A percentile compares a stretch with the other conserved stretches of the same genome.
These are phyloP conservation scores for Xylaria multiplex DNA, from an alignment of 2,329 filamentous ascomycete genomes.

Conservation along the genomic window DNA sequence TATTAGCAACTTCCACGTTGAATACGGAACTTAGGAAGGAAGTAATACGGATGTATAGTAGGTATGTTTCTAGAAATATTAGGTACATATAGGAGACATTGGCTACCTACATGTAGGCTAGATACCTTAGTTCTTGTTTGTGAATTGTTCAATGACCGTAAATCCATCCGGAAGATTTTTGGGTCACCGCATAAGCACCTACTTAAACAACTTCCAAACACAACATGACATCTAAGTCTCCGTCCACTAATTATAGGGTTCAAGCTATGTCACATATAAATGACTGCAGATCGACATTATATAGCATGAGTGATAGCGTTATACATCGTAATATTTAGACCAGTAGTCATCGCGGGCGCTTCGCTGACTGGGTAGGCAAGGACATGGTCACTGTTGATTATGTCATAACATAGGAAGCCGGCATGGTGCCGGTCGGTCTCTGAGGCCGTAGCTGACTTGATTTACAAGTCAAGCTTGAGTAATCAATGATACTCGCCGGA, in stretches of 20 bases:
- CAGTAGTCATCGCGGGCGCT: slow-evolving; percentile 18
- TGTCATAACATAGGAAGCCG: slow-evolving; percentile 59
- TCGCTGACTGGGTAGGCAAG: slow-evolving; percentile 16
- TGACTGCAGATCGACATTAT: background rate
- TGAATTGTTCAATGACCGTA: too few relatives aligned
- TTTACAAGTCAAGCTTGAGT: slow-evolving; percentile 63
- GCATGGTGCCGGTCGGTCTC: slow-evolving; percentile 77
- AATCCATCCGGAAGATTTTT: too few relatives aligned
- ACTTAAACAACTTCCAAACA: too few relatives aligned
- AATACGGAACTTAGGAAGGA: too few relatives aligned
- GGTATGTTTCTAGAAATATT: too few relatives aligned
- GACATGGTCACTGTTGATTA: slow-evolving; percentile 42
- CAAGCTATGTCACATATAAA: background rate
- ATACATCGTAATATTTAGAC: background rate
- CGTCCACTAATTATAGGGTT: background rate
- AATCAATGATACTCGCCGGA: slow-evolving; percentile 57
- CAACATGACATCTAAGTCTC: background rate
- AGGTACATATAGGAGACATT: too few relatives aligned
- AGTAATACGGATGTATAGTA: too few relatives aligned
- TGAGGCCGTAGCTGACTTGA: slow-evolving; percentile 74
- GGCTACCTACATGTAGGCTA: too few relatives aligned
- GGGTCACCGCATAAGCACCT: too few relatives aligned
- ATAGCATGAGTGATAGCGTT: background rate
- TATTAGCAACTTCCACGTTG: too few relatives aligned
- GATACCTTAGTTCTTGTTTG: too few relatives aligned